phyloP scores from a whole-genome alignment of 176 grass and related monocot species.

The Sorghum bicolor region DNA sequence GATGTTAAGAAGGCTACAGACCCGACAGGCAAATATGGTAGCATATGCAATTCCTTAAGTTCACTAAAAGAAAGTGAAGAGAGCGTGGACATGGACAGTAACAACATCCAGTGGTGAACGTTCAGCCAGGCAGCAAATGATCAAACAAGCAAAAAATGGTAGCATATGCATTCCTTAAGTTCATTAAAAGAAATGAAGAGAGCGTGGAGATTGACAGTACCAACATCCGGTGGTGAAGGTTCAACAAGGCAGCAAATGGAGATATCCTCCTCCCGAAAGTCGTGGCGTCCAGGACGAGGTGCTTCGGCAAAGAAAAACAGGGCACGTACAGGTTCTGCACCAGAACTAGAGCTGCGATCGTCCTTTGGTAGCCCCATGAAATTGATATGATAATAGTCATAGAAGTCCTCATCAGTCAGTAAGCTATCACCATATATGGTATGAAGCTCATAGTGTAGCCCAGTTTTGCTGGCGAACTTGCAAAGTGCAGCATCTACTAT shows the following conservation, averaged over 20 bases:
- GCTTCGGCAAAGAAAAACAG: not conserved
- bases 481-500: not conserved
- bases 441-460: constrained; percentile 6
- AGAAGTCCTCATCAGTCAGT: not conserved
- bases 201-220: not conserved
- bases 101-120: not conserved
- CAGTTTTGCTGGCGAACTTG: constrained; percentile 12
- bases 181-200: not conserved
- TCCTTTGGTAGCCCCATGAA: constrained; percentile 14
- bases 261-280: not conserved
- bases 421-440: not conserved
- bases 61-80: not conserved
- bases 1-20: not conserved
- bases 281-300: not conserved
- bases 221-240: not conserved
- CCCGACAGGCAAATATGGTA: too few species aligned
- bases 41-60: not conserved
- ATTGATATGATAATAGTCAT: constrained; percentile 1
- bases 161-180: not conserved
- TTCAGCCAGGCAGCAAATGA: not conserved
- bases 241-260: not conserved
- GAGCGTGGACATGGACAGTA: not conserved
- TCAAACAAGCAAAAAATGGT: too few species aligned
- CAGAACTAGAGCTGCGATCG: not conserved
- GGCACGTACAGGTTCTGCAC: not conserved